Base-by-base conservation (phyloP, 208 protist genomes). In the Leishmania lainsoni region DNA sequence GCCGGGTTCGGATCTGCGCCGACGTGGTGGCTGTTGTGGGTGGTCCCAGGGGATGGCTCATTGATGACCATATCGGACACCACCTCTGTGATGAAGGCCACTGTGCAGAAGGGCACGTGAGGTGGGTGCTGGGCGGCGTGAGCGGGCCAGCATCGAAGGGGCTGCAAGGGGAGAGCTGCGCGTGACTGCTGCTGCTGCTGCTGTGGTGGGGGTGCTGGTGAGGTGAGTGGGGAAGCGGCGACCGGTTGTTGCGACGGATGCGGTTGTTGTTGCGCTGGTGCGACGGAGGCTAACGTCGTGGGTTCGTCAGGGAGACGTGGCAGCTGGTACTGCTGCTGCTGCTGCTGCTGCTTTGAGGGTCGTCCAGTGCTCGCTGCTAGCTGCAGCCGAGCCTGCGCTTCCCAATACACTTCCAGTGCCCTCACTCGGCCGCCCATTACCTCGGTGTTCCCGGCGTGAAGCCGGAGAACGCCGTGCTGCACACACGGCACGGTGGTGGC, bases 1-100 rank as follows among this genome's bases (percentile, higher is more conserved):
- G 66, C n/a, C 3, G 66, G 66, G 66, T 45, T 45, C 42, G 22
- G 66, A 8, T 22, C 32, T 32, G 35, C 10, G 42, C 49, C 35
- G 61, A n/a, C 35, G 59, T 75, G 52, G 20, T 54, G 48, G 9
- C 17, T 9, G 54, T 9, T 32, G 45, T 45, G 35, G 39, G 68
- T 35, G 54, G 59, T 42, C 52, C 48, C 49, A 78, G 73, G 69
- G 45, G 45, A 17, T 73, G 69, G 6, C 54, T 92, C 89, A 75
- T 90, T 86, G 73, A 94, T 90, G 16, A 91, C 76, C 77, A 94
- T 83, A 61, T 94, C 90, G 1, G 88, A 92, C 5, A 90, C 83
- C 16, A 94, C 90, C n/a, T 86, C 86, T 12, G 82, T 86, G 79
- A 94, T 90, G 79, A 92, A 89, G 69, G 87, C 88, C 12, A 83